Conservation (phyloP, 1,284 basidiomycete species). For the Leccinum subfulvum region DNA sequence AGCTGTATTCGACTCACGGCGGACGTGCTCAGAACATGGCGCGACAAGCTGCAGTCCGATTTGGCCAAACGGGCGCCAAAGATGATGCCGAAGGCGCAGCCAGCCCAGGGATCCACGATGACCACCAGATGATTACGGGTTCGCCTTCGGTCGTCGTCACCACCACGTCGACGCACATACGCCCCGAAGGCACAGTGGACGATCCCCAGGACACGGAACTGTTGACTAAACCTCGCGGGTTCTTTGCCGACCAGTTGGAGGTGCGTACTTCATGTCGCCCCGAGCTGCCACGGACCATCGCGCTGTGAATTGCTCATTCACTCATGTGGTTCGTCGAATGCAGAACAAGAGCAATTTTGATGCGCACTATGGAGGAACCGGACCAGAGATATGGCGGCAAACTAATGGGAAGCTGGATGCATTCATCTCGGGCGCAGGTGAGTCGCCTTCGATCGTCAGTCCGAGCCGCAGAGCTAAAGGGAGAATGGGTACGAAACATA, state of each 20-base stretch:
- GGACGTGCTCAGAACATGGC: slow-evolving; percentile 68
- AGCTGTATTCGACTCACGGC: slow-evolving; percentile 43
- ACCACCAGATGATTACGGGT: slow-evolving; percentile 36
- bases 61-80: slow-evolving; percentile 51
- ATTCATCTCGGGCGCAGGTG: slow-evolving; percentile 93
- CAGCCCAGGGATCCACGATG: slow-evolving; percentile 5
- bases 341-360: slow-evolving; percentile 88
- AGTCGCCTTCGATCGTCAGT: slow-evolving; percentile 6
- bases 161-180: slow-evolving; percentile 48
- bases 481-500: not conserved
- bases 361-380: slow-evolving; percentile 89
- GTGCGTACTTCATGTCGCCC: slow-evolving; percentile 35
- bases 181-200: slow-evolving; percentile 34
- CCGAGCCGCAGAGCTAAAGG: not conserved
- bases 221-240: slow-evolving; percentile 58
- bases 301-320: not conserved
- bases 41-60: slow-evolving; percentile 69
- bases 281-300: not conserved
- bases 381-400: slow-evolving; percentile 95
- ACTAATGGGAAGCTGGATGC: slow-evolving; percentile 81
- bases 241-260: slow-evolving; percentile 96
- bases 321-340: not conserved
- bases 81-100: slow-evolving; percentile 28
- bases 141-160: slow-evolving; percentile 56
- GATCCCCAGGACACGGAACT: slow-evolving; percentile 42